These are phyloP conservation scores for Chlamydomonas reinhardtii DNA, from an alignment of 163 green algal species.

Conservation along the genomic window DNA sequence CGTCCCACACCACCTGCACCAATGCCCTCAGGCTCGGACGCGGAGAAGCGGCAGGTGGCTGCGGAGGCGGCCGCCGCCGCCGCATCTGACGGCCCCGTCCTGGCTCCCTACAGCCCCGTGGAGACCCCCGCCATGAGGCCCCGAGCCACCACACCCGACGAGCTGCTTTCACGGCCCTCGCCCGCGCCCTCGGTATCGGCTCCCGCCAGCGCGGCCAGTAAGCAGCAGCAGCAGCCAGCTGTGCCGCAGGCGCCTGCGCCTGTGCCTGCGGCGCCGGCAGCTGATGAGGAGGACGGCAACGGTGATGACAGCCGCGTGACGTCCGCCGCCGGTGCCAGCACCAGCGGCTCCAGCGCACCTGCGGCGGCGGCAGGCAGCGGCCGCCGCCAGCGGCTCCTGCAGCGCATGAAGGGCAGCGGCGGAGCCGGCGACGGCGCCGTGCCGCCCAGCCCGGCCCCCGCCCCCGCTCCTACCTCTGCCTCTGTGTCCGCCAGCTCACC, in stretches of 20 bases:
- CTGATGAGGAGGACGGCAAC: background rate
- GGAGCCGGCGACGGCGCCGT: background rate
- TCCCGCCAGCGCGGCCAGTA: too few species aligned
- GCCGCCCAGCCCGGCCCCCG: background rate
- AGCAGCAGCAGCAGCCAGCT: conserved; percentile 3
- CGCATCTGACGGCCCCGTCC: conserved; percentile 15
- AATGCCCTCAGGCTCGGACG: too few species aligned
- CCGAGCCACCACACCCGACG: background rate
- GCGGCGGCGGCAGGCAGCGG: background rate
- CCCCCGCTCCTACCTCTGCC: too few species aligned
- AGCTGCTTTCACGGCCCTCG: conserved; percentile 9
- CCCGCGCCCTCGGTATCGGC: too few species aligned
- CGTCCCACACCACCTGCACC: too few species aligned
- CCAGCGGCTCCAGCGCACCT: background rate
- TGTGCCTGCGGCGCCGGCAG: background rate
- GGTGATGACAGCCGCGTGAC: too few species aligned
- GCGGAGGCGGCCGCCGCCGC: background rate
- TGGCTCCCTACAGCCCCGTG: conserved; percentile 31
- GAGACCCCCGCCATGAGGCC: conserved; percentile 40
- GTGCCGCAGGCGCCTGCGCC: background rate
- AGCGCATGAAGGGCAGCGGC: conserved; percentile 40
- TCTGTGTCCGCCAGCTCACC: background rate
- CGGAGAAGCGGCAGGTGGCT: background rate
- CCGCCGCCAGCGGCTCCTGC: conserved; percentile 35
- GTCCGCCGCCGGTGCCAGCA: background rate